Evolutionary conservation across 1,284 basidiomycete genomes (phyloP).

Genomic region (Leccinum angustisporum): DNA sequence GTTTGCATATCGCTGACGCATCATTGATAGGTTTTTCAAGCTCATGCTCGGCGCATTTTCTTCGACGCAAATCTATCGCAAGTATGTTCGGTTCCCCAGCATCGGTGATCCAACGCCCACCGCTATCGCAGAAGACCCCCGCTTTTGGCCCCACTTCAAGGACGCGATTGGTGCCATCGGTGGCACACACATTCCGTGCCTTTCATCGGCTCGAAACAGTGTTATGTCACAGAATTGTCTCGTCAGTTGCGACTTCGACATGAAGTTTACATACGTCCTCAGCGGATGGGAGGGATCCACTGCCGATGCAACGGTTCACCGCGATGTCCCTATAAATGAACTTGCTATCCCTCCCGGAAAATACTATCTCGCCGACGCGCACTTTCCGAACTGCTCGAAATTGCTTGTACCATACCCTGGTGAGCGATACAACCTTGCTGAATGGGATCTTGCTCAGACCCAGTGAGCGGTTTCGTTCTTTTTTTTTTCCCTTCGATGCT

Average conservation of each 20-base stretch:
- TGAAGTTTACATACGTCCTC: not conserved
- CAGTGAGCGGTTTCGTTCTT: not conserved
- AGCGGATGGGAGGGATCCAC: not conserved
- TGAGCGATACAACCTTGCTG: not conserved
- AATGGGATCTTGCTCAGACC: not conserved
- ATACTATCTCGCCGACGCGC: not conserved
- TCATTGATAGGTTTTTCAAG: not conserved
- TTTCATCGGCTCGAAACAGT: not conserved
- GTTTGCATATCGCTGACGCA: not conserved
- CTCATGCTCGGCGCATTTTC: not conserved
- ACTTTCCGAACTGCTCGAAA: not conserved
- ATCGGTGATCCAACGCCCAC: not conserved
- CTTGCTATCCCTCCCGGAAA: not conserved
- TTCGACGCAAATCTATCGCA: not conserved
- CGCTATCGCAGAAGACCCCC: not conserved
- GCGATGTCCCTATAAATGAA: not conserved
- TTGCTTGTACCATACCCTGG: not conserved
- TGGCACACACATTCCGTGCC: not conserved
- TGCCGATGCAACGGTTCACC: not conserved
- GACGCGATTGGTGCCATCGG: not conserved
- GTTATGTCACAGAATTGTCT: not conserved
- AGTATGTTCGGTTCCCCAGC: not conserved
- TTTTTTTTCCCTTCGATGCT: not conserved
- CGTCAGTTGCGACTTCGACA: not conserved
- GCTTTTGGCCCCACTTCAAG: not conserved